Evolutionary conservation across 768 basidiomycete genomes (phyloP).

Genomic region (Wakefieldia striispora): DNA sequence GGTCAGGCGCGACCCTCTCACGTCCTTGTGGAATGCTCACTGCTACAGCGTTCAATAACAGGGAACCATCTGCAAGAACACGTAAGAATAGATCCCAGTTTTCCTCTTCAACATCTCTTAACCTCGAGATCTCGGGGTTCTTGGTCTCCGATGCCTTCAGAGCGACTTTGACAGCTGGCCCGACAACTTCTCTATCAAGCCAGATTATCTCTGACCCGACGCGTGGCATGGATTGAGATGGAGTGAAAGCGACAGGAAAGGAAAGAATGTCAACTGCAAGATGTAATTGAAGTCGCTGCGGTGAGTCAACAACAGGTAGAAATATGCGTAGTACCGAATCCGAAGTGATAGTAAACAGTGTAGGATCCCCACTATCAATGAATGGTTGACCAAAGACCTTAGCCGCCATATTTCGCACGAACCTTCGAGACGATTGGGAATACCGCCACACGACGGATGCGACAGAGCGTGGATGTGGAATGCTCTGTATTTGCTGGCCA

Average conservation of each 20-base stretch:
- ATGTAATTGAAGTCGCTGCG: constrained; percentile 81
- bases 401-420: constrained; percentile 27
- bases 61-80: constrained; percentile 68
- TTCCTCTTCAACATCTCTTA: constrained; percentile 65
- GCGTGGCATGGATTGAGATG: constrained; percentile 25
- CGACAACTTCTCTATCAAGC: constrained; percentile 63
- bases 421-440: constrained; percentile 65
- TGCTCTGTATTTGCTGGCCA: constrained; percentile 61
- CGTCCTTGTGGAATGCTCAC: constrained; percentile 41
- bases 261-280: constrained; percentile 70
- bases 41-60: constrained; percentile 68
- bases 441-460: constrained; percentile 71
- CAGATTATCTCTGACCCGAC: constrained; percentile 58
- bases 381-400: constrained; percentile 4
- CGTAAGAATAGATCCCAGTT: constrained; percentile 80
- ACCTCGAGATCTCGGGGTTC: constrained; percentile 32
- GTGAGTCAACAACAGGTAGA: constrained; percentile 83
- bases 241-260: constrained; percentile 46
- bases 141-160: constrained; percentile 33
- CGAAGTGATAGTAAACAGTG: constrained; percentile 80
- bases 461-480: constrained; percentile 74
- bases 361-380: constrained; percentile 60
- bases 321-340: constrained; percentile 84
- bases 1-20: constrained; percentile 2
- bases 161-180: constrained; percentile 43